Evolutionary conservation across 495 filamentous ascomycete genomes (phyloP), one percentile per base, ranked within the genome.

Genomic region (Talaromyces trachyspermus): DNA sequence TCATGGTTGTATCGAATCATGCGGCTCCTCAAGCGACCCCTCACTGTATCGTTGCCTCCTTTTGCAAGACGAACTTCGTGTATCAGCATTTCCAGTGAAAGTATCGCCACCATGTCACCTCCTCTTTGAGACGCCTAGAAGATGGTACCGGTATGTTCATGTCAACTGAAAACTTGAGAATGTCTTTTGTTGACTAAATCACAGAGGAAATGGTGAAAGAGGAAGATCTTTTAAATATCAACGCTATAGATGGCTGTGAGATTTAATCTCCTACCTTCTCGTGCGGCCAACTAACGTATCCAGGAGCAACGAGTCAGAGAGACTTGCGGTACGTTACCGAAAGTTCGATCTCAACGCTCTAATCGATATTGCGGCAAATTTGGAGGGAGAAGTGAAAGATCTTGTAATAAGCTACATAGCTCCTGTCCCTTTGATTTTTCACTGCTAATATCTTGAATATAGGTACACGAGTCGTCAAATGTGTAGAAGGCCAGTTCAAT

Each of bases 401-500:
- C 29, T 32, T 32, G 29, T 32, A 32, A 10, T 9, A n/a, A 32
- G 3, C 29, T 10, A 32, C 3, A 32, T n/a, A 32, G 1, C 1
- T 32, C 10, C 14, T 32, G 10, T 4, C 3, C 14, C 14, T 32
- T 32, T 32, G 10, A 10, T 32, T 32, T n/a, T n/a, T n/a, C n/a
- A n/a, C 14, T 32, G 29, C 29, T 32, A 10, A 32, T 32, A 9
- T 4, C 29, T 32, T 4, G 29, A 32, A n/a, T 5, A 5, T 17
- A 40, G 37, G 37, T 17, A 5, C 18, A 40, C 14, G 19, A 22
- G 15, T 40, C 37, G 10, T 40, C 19, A 64, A 66, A 52, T 46
- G 63, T 37, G 59, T 56, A 10, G 62, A 67, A 49, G 60, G 63
- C 15, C 48, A 50, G 11, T 61, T 50, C 37, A 66, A 61, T 33